Evolutionary conservation across 441 rosid genomes (phyloP).

Genomic region (Erodium texanum): DNA sequence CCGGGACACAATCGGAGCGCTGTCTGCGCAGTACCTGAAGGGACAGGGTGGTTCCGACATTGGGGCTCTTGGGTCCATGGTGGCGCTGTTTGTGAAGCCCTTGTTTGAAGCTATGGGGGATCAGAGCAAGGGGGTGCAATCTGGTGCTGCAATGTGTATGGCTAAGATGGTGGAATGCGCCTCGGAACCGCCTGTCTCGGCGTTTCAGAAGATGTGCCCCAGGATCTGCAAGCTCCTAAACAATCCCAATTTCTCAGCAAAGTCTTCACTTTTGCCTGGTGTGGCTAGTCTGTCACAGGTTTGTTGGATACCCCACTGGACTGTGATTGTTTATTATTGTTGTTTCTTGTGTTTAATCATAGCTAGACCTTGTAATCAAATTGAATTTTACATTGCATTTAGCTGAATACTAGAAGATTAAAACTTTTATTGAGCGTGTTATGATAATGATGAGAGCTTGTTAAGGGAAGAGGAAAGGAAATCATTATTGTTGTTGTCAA

Average conservation of each 20-base stretch:
- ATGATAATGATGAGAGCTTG: not conserved
- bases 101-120: constrained; percentile 94
- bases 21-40: not conserved
- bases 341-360: not conserved
- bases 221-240: constrained; percentile 83
- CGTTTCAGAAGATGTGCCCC: constrained; percentile 77
- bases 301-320: constrained; percentile 33
- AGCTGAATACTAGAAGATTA: not conserved
- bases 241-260: constrained; percentile 69
- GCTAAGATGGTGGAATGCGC: constrained; percentile 85
- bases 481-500: not conserved
- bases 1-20: not conserved
- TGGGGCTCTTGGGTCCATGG: constrained; percentile 25
- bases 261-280: constrained; percentile 70
- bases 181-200: constrained; percentile 37
- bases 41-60: constrained; percentile 21
- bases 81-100: constrained; percentile 74
- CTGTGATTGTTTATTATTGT: too few relatives aligned
- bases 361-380: not conserved
- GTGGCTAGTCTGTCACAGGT: constrained; percentile 86
- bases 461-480: not conserved
- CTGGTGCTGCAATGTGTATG: constrained; percentile 89
- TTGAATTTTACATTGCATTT: not conserved
- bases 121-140: constrained; percentile 82
- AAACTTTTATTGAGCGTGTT: not conserved